Evolutionary conservation across 179 eudicot genomes (phyloP), one percentile per base, ranked within the genome.

Genomic region (Beta corolliflora): DNA sequence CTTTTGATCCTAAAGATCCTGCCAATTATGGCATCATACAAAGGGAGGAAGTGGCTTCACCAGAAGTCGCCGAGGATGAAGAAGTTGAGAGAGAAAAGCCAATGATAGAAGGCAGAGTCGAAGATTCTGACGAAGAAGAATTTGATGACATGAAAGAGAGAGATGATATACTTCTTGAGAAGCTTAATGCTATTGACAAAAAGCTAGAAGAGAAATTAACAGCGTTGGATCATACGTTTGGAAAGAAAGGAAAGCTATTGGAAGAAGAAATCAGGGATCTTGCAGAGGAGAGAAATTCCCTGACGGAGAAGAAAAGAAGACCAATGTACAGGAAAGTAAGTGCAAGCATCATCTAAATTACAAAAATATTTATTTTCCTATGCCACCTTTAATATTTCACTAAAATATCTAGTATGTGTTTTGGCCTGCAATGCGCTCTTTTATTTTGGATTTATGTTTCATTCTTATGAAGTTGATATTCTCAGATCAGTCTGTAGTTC

Each of bases 201-300:
- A 67, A 79, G 82, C 92, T 94, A 66, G 97, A 94, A 73, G 89
- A 91, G 87, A 94, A 92, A 85, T 85, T 94, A 18, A 92, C 89
- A 4, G 89, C 89, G 69, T 86, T 94, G 90, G 97, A 94, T 74
- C 89, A 91, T 81, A 93, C 99, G 45, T 96, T 94, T 70, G 99
- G 99, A 60, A 96, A 84, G 91, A 96, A 91, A 83, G 99, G 97
- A 75, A 94, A 89, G 86, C 85, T 88, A 76, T 79, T 96, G 81
- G 99, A 96, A 85, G 97, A 91, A 86, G 97, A 96, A 85, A 93
- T 96, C 53, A 89, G 96, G 81, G 92, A 91, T 78, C 97, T 96
- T 69, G 99, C 99, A 12, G 97, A 94, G 83, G 97, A 94, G 87
- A 89, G 99, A 83, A 94, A 96, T 82, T 86, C 91, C 11, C 84